Evolutionary conservation across 2,329 filamentous ascomycete species (phyloP).

Genomic region (Penicillium sp.): DNA sequence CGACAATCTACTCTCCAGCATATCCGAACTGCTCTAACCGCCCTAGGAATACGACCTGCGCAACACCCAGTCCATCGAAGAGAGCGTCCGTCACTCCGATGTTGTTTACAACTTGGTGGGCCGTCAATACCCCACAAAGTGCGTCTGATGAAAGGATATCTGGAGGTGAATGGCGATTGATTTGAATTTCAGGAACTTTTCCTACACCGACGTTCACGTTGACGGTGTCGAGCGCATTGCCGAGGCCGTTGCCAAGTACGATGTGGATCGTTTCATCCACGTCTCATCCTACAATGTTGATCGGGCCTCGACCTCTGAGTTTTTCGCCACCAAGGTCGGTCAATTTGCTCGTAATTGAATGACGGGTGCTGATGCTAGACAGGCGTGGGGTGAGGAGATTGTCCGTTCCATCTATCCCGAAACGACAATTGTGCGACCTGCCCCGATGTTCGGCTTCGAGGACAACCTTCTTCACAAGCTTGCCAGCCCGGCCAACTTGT

Average conservation of each 20-base stretch:
- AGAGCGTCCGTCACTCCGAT: slow-evolving; percentile 93
- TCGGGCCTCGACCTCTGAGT: slow-evolving; percentile 74
- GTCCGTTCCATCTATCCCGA: slow-evolving; percentile 89
- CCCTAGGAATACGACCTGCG: slow-evolving; percentile 82
- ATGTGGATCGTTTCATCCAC: slow-evolving; percentile 93
- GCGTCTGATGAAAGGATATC: slow-evolving; percentile 28
- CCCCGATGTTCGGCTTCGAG: slow-evolving; percentile 91
- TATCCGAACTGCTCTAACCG: slow-evolving; percentile 2
- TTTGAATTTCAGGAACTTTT: slow-evolving; percentile 70
- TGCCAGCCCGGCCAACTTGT: slow-evolving; percentile 69
- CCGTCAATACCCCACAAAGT: slow-evolving; percentile 94
- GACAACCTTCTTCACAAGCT: slow-evolving; percentile 85
- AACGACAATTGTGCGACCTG: slow-evolving; percentile 90
- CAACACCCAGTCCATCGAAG: slow-evolving; percentile 93
- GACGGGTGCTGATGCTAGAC: slow-evolving; percentile 8
- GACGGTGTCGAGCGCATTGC: slow-evolving; percentile 88
- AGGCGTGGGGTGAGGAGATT: slow-evolving; percentile 74
- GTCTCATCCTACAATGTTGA: slow-evolving; percentile 91
- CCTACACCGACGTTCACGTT: slow-evolving; percentile 84
- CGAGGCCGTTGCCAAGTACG: slow-evolving; percentile 94
- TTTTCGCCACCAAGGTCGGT: slow-evolving; percentile 78
- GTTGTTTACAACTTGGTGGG: slow-evolving; percentile 96
- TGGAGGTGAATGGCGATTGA: slow-evolving; percentile 27
- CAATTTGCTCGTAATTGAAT: not conserved
- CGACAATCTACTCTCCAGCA: not conserved